Evolutionary conservation across 139 green algal species (phyloP).

Genomic region (Chlorella sp.): DNA sequence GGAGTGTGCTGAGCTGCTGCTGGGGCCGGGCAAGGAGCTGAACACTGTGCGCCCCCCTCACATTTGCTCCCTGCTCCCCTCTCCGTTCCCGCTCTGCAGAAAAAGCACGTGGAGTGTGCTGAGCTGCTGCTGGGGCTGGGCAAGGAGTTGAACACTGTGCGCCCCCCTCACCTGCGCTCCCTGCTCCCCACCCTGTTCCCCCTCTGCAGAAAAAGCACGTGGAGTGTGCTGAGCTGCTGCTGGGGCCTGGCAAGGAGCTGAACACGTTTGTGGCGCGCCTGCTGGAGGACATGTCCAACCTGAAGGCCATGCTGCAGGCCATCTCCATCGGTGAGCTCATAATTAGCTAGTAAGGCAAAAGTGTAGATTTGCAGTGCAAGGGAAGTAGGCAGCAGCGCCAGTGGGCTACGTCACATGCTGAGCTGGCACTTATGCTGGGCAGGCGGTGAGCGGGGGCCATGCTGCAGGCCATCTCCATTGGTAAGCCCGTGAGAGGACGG

Average conservation of each 20-base stretch:
- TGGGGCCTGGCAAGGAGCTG: constrained; percentile 73
- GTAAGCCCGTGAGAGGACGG: constrained; percentile 32
- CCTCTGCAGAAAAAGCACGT: constrained; percentile 91
- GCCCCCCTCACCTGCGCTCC: not conserved
- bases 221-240: constrained; percentile 80
- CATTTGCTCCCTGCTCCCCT: not conserved
- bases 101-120: too few species aligned
- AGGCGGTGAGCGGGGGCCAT: too few species aligned
- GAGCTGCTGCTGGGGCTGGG: too few species aligned
- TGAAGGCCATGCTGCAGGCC: constrained; percentile 95
- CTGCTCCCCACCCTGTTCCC: not conserved
- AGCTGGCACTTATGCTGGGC: not conserved
- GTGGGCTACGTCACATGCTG: too few species aligned
- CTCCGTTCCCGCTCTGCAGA: too few species aligned
- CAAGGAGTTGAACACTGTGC: too few species aligned
- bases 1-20: not conserved
- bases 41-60: not conserved
- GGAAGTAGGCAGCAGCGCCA: too few species aligned
- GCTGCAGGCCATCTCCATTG: constrained; percentile 57
- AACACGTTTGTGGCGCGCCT: constrained; percentile 81
- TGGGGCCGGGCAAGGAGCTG: too few species aligned
- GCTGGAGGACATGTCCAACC: constrained; percentile 88
- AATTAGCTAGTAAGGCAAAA: too few species aligned
- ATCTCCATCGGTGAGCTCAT: constrained; percentile 88
- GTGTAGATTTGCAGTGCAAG: too few species aligned